Evolutionary conservation across 208 protist genomes (phyloP).

Genomic region (Porcisia hertigi): DNA sequence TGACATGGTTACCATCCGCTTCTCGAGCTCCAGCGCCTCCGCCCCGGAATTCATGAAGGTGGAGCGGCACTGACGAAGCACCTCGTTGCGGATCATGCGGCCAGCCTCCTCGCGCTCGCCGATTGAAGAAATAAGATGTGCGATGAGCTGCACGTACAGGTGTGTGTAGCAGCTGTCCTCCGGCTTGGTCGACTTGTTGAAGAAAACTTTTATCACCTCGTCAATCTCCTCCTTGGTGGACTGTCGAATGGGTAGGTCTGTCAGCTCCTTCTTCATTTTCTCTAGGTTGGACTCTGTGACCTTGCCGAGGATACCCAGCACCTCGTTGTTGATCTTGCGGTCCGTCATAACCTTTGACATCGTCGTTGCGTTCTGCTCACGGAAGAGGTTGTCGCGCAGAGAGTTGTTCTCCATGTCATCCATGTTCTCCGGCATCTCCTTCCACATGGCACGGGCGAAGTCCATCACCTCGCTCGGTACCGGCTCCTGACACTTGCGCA

Average conservation of each 20-base stretch:
- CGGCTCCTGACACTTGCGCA: conserved; percentile 39
- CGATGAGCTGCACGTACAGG: conserved; percentile 82
- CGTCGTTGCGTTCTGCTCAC: conserved; percentile 51
- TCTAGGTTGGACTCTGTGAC: conserved; percentile 73
- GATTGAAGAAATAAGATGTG: conserved; percentile 67
- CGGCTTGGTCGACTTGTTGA: conserved; percentile 82
- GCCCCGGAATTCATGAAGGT: conserved; percentile 68
- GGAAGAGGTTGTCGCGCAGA: conserved; percentile 74
- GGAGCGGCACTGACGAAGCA: conserved; percentile 71
- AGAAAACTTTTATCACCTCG: conserved; percentile 84
- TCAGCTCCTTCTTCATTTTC: conserved; percentile 76
- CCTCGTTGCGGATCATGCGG: conserved; percentile 63
- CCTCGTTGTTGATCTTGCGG: conserved; percentile 85
- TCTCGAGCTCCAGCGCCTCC: conserved; percentile 45
- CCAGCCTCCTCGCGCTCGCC: conserved; percentile 69
- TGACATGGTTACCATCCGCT: conserved; percentile 43
- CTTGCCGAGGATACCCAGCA: conserved; percentile 84
- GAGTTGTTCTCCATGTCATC: conserved; percentile 61
- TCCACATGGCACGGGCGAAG: conserved; percentile 69
- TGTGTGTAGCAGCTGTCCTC: conserved; percentile 76
- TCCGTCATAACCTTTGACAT: conserved; percentile 70
- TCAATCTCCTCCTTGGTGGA: conserved; percentile 83
- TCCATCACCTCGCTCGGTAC: conserved; percentile 47
- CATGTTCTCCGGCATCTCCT: conserved; percentile 78
- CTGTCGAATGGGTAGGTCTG: conserved; percentile 80